These are phyloP conservation scores for Phytophthora nicotianae DNA, from an alignment of 352 stramenopile species.

Conservation along the genomic window DNA sequence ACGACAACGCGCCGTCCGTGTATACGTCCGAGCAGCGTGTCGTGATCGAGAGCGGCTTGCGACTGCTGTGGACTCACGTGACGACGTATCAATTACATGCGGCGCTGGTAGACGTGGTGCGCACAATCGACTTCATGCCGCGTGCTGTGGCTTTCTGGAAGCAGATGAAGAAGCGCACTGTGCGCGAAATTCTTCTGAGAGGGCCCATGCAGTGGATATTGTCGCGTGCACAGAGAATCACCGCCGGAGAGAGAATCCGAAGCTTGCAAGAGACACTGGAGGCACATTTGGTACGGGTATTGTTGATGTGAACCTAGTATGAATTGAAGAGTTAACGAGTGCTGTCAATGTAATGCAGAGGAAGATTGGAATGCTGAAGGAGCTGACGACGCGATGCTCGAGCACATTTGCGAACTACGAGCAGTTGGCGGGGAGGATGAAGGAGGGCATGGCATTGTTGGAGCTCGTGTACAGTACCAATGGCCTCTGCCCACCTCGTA, in stretches of 20 bases:
- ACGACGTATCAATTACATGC: constrained; percentile 62
- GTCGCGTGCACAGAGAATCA: constrained; percentile 57
- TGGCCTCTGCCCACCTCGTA: constrained; percentile 59
- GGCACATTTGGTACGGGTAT: constrained; percentile 53
- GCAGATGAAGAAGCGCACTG: constrained; percentile 43
- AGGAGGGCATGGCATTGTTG: constrained; percentile 52
- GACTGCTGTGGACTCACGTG: constrained; percentile 65
- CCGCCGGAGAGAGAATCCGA: constrained; percentile 59
- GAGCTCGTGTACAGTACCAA: constrained; percentile 65
- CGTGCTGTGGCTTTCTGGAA: constrained; percentile 75
- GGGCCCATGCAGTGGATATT: constrained; percentile 71
- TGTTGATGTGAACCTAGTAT: background rate
- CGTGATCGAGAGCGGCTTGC: constrained; percentile 43
- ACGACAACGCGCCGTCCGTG: background rate
- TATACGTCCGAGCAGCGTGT: constrained; percentile 36
- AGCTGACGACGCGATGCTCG: constrained; percentile 53
- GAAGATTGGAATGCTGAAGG: constrained; percentile 77
- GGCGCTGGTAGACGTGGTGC: constrained; percentile 64
- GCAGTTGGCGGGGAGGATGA: constrained; percentile 41
- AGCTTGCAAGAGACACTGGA: constrained; percentile 75
- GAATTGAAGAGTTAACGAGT: background rate
- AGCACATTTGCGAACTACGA: constrained; percentile 38
- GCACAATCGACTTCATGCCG: constrained; percentile 75
- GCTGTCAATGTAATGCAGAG: constrained; percentile 31
- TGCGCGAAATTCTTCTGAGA: constrained; percentile 56